Evolutionary conservation across 805 yeast species (phyloP), one percentile per base, ranked within the genome.

Genomic region (Wickerhamiella azyma): DNA sequence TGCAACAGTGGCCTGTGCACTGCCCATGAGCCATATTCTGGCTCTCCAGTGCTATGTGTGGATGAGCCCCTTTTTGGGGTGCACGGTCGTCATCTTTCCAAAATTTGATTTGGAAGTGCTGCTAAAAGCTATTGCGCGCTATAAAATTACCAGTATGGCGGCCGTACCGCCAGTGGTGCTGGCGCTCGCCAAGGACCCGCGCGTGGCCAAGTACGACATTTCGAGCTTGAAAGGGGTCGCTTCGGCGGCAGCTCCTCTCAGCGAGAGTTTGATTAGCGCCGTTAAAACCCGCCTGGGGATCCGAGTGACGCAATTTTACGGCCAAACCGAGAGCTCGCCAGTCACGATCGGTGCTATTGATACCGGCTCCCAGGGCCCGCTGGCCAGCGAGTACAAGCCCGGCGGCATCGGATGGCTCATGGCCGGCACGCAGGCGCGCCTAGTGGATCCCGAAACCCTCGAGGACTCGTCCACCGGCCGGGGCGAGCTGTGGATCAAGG

Each of bases 311-410:
- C 43, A 55, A 19, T 29, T 37, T 5, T 45, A 41, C 21, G 81
- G 81, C 2, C 62, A 73, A 48, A 75, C 81, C 6, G 84, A 77
- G 59, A 66, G 77, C 17, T 74, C 76, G 56, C 80, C 79, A 2
- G 28, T 42, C 3, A 37, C 40, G 9, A 60, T 68, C 19, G 53
- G 67, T 9, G 60, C 58, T 37, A 13, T 33, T 2, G 24, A 16
- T 5, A 28, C 21, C 7, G 18, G 21, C 26, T 16, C n/a, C n/a
- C 9, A 16, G 10, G 24, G 30, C 33, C 26, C 30, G 2, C 24
- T 24, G 18, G 79, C 77, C 2, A 54, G 70, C 47, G 16, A 30
- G 33, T 62, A 69, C 29, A 64, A 71, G 29, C 62, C 67, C 50
- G 48, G 65, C 11, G 58, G 57, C 37, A 62, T 73, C n/a, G 68